Evolutionary conservation across 1,284 basidiomycete genomes (phyloP).

Genomic region (Irpex rosettiformis): DNA sequence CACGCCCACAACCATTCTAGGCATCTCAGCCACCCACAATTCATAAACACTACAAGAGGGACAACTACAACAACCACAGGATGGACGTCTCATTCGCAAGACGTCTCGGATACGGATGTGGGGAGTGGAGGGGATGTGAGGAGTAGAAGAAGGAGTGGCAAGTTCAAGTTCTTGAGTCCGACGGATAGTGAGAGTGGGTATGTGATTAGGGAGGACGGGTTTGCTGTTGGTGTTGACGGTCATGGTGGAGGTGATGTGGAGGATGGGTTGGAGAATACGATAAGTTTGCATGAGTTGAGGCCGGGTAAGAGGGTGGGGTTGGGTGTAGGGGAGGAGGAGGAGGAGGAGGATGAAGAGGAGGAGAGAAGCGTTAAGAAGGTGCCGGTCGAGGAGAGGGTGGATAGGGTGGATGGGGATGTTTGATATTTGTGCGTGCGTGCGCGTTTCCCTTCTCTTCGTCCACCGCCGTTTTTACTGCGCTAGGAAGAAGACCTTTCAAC

Average conservation of each 20-base stretch:
- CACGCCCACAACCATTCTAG: not conserved
- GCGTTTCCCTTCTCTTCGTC: no score
- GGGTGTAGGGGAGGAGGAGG: not conserved
- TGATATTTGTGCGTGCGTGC: no score
- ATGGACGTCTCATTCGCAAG: not conserved
- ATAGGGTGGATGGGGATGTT: no score
- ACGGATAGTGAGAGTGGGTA: not conserved
- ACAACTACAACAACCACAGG: not conserved
- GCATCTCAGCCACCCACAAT: not conserved
- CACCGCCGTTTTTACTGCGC: no score
- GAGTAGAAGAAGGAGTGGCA: not conserved
- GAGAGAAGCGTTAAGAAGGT: not conserved
- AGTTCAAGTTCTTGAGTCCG: not conserved
- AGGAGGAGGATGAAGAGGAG: not conserved
- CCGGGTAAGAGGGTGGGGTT: not conserved
- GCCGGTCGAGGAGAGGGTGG: no score
- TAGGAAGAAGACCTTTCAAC: no score
- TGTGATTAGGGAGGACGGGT: no score
- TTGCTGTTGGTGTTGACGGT: not conserved
- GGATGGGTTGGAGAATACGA: not conserved
- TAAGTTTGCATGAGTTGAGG: not conserved
- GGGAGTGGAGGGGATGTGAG: not conserved
- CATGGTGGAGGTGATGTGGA: not conserved
- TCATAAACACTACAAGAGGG: not conserved
- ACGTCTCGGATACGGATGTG: not conserved